Evolutionary conservation across 2,329 filamentous ascomycete species (phyloP).

Genomic region (Furcasterigmium sp.): DNA sequence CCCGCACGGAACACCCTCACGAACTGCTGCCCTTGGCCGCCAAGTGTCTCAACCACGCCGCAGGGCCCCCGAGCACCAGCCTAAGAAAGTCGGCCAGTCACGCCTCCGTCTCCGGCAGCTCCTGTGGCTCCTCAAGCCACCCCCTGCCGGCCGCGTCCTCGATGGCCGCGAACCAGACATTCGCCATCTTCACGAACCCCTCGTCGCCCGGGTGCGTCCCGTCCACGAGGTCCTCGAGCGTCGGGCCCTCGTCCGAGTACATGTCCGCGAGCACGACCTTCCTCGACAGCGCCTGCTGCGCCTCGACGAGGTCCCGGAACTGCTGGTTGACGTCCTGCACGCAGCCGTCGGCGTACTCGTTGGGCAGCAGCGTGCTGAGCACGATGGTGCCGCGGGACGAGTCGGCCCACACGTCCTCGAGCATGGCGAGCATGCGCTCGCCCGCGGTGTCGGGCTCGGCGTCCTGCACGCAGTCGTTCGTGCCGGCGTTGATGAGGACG

Average conservation of each 20-base stretch:
- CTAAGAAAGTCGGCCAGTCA: background rate
- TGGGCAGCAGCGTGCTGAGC: slow-evolving; percentile 30
- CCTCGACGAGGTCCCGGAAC: slow-evolving; percentile 18
- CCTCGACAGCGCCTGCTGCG: slow-evolving; percentile 19
- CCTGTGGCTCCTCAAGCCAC: slow-evolving; percentile 14
- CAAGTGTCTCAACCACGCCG: background rate
- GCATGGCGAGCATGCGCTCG: slow-evolving; percentile 25
- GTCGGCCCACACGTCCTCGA: slow-evolving; percentile 25
- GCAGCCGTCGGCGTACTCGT: slow-evolving; percentile 17
- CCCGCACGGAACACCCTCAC: too few species aligned
- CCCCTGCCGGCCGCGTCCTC: slow-evolving; percentile 18
- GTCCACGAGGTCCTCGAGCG: slow-evolving; percentile 26
- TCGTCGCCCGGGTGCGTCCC: slow-evolving; percentile 30
- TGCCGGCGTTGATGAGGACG: slow-evolving; percentile 35
- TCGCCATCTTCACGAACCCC: slow-evolving; percentile 37
- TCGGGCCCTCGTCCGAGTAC: slow-evolving; percentile 23
- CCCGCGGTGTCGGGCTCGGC: slow-evolving; percentile 26
- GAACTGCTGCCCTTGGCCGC: too few species aligned
- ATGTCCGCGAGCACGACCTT: slow-evolving; percentile 34
- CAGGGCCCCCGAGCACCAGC: background rate
- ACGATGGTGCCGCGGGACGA: slow-evolving; percentile 28
- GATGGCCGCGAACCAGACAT: slow-evolving; percentile 25
- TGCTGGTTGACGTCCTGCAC: slow-evolving; percentile 27
- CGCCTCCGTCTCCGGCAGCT: slow-evolving; percentile 5
- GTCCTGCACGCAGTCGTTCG: slow-evolving; percentile 31